Percentiles rank a stretch among this genome's conserved stretches.
Conservation (phyloP, 2,329 filamentous ascomycete genomes). For the Akanthomyces lecanii region DNA sequence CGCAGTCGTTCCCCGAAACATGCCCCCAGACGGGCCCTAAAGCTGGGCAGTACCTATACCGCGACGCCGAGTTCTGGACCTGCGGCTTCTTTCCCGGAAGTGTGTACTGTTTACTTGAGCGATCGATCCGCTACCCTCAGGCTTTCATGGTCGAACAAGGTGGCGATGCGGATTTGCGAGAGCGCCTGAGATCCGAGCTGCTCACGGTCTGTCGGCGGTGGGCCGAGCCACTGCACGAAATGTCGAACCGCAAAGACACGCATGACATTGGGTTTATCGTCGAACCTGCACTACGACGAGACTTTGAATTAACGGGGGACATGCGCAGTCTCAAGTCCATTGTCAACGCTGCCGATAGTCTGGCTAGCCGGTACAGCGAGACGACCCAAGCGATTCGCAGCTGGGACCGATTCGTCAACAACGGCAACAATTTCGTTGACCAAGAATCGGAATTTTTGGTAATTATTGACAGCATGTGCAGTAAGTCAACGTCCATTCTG, state of each 20-base stretch:
- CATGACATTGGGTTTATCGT: conserved; percentile 54
- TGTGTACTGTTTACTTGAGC: conserved; percentile 33
- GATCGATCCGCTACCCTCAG: conserved; percentile 29
- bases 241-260: conserved; percentile 43
- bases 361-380: conserved; percentile 40
- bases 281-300: conserved; percentile 41
- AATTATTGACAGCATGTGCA: conserved; percentile 42
- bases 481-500: background rate
- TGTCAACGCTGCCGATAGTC: conserved; percentile 39
- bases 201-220: conserved; percentile 26
- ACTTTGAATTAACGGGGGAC: conserved; percentile 44
- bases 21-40: conserved; percentile 27
- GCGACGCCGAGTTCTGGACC: conserved; percentile 37
- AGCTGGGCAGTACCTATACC: conserved; percentile 26
- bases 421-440: conserved; percentile 26
- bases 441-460: conserved; percentile 32
- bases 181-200: conserved; percentile 16
- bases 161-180: background rate
- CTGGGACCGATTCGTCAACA: conserved; percentile 39
- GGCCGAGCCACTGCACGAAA: conserved; percentile 33
- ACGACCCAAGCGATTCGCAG: conserved; percentile 42
- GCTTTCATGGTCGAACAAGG: background rate
- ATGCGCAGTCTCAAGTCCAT: conserved; percentile 36
- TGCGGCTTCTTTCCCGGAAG: conserved; percentile 40
- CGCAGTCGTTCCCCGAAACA: conserved; percentile 29